Base-by-base conservation (phyloP, 2,329 filamentous ascomycete species). In the Pyrenochaeta sp. region DNA sequence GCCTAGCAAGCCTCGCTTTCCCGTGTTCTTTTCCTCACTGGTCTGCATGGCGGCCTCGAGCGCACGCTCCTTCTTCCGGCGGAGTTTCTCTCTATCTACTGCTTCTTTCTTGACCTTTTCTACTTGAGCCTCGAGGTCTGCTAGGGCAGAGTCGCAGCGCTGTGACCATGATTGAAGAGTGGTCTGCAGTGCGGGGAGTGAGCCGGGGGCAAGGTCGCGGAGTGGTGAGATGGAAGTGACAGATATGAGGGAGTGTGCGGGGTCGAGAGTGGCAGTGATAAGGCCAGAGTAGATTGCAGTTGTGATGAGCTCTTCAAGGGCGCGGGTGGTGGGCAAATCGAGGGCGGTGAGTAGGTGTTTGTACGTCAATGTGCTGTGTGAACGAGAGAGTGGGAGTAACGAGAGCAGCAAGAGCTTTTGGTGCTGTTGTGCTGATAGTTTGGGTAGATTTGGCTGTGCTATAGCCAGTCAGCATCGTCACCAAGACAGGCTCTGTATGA, bases 341-440 rank as follows among this genome's bases (percentile, higher is more conserved):
- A 99, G 86, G 0, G 84, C 81, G 6, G 74, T 61, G 67, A 88
- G 85, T 18, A 98, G 86, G 29, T 84, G 80, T 17, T 80, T 71
- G 78, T 99, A 99, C 45, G 85, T 89, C 20, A 98, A 87, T 33
- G 78, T 78, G 17, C 63, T 56, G 68, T 87, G 85, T 58, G 89
- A 85, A 56, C 86, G 84, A 53, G 91, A 89, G 56, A 97, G 87
- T 0, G 91, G 89, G 40, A 99, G 83, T 56, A 99, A 86, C 17
- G 92, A 92, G 33, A 99, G 89, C 71, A 97, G 91, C 48, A 92
- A 90, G 37, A 99, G 90, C 79, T 99, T 99, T 60, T 88, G 84
- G 37, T 82, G 79, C 79, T 99, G 95, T 48, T 85, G 81, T 0
- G 86, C 82, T 71, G 84, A 89, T 43, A 99, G 86, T 7, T 81